phyloP scores from a whole-genome alignment of 306 rosid species.

The Fragaria ananassa region DNA sequence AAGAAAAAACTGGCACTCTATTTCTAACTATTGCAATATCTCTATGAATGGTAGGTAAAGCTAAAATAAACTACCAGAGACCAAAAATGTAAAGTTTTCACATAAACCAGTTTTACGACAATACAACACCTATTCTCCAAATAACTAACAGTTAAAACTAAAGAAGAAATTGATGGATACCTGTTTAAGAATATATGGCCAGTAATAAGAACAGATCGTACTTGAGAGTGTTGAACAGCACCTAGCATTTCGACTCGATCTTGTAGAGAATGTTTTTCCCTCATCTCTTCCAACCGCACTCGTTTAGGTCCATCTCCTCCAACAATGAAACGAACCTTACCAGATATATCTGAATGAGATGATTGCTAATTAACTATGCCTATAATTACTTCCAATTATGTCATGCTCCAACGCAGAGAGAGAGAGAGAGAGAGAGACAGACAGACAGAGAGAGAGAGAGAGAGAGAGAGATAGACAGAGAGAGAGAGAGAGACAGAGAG shows the following conservation, averaged over 20 bases:
- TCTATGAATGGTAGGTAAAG: neutral
- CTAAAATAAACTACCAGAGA: neutral
- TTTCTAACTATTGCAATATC: neutral
- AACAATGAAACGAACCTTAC: conserved; percentile 80
- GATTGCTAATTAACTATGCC: conserved; percentile 14
- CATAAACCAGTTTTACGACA: neutral
- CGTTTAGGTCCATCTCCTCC: conserved; percentile 96
- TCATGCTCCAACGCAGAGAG: neutral
- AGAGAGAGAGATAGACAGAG: neutral
- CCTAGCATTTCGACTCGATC: conserved; percentile 96
- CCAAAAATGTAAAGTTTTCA: neutral
- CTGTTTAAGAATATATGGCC: conserved; percentile 95
- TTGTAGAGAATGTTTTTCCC: conserved; percentile 89
- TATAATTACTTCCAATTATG: conserved; percentile 1
- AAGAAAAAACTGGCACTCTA: neutral
- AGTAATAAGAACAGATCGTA: conserved; percentile 63
- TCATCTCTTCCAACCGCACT: conserved; percentile 93
- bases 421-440: neutral
- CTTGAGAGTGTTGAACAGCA: conserved; percentile 80
- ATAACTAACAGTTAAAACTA: neutral
- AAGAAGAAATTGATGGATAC: conserved; percentile 27
- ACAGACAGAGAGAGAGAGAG: neutral
- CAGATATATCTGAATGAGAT: conserved; percentile 27
- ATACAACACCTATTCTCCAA: neutral
- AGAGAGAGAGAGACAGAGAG: neutral